Percentiles rank a stretch among this genome's conserved stretches.
Conservation (phyloP, 768 basidiomycete species). For the Mycena olivaceomarginata region DNA sequence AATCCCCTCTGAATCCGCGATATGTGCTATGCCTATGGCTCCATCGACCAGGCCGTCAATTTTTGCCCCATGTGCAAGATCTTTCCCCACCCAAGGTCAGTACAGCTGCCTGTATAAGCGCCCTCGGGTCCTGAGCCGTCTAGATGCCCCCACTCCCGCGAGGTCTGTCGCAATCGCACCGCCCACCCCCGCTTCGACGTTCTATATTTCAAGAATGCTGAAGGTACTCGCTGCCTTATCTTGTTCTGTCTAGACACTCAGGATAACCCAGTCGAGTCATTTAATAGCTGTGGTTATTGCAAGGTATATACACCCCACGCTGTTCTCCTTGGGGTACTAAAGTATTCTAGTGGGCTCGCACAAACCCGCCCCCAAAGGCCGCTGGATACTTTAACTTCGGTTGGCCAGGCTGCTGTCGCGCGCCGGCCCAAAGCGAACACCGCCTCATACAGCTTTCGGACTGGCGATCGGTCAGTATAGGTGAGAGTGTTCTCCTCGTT, state of each 20-base stretch:
- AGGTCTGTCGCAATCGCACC: conserved; percentile 84
- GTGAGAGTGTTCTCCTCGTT: conserved; percentile 29
- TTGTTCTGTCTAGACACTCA: conserved; percentile 32
- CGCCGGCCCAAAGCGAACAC: conserved; percentile 77
- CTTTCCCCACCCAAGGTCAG: conserved; percentile 79
- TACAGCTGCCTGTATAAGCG: conserved; percentile 44
- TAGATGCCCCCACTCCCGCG: conserved; percentile 87
- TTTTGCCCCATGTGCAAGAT: conserved; percentile 92
- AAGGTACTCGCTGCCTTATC: conserved; percentile 69
- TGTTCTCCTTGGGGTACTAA: conserved; percentile 47
- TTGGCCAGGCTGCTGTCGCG: conserved; percentile 94
- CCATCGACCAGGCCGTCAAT: conserved; percentile 60
- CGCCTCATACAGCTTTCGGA: conserved; percentile 81
- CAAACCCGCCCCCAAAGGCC: conserved; percentile 72
- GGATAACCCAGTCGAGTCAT: conserved; percentile 77
- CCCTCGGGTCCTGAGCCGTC: conserved; percentile 36
- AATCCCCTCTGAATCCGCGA: too few species aligned
- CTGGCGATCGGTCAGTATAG: conserved; percentile 86
- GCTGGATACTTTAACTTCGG: conserved; percentile 82
- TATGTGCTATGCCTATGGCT: too few species aligned
- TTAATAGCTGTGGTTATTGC: conserved; percentile 94
- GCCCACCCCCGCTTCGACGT: conserved; percentile 87
- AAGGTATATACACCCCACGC: conserved; percentile 70
- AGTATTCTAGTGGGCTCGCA: conserved; percentile 79
- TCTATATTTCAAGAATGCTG: conserved; percentile 90